These are phyloP conservation scores for Cryphonectria japonica DNA, from an alignment of 2,329 filamentous ascomycete species.

Conservation along the genomic window DNA sequence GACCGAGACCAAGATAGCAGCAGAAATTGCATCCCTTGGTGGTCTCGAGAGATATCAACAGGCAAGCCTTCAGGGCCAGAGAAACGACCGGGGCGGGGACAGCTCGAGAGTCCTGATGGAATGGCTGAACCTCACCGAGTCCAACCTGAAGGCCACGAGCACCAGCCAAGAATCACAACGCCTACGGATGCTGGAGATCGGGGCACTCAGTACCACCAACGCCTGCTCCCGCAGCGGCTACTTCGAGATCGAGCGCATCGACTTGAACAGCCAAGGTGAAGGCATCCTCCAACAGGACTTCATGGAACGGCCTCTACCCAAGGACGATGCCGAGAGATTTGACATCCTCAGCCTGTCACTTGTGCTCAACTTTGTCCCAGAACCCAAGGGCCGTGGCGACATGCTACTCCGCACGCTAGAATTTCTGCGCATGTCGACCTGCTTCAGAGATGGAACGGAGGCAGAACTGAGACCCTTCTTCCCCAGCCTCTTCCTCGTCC, in stretches of 20 bases:
- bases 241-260: slow-evolving; percentile 81
- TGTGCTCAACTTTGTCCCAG: slow-evolving; percentile 92
- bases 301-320: slow-evolving; percentile 81
- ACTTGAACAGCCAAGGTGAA: slow-evolving; percentile 82
- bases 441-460: slow-evolving; percentile 24
- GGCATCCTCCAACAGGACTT: slow-evolving; percentile 91
- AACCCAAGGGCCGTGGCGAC: slow-evolving; percentile 72
- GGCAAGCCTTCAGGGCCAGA: slow-evolving; percentile 71
- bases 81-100: slow-evolving; percentile 67
- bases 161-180: slow-evolving; percentile 32
- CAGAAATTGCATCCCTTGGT: slow-evolving; percentile 61
- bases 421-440: slow-evolving; percentile 60
- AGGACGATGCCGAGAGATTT: slow-evolving; percentile 65
- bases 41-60: slow-evolving; percentile 67
- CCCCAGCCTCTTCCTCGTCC: slow-evolving; percentile 82
- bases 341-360: slow-evolving; percentile 91
- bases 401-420: slow-evolving; percentile 80
- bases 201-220: slow-evolving; percentile 82
- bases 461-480: slow-evolving; percentile 42
- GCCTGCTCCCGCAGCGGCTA: slow-evolving; percentile 74
- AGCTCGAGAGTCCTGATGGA: slow-evolving; percentile 67
- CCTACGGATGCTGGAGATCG: slow-evolving; percentile 82
- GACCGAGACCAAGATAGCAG: slow-evolving; percentile 50
- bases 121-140: slow-evolving; percentile 55
- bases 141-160: slow-evolving; percentile 25